Evolutionary conservation across 495 filamentous ascomycete species (phyloP).

Genomic region (Trichoderma gamsii): DNA sequence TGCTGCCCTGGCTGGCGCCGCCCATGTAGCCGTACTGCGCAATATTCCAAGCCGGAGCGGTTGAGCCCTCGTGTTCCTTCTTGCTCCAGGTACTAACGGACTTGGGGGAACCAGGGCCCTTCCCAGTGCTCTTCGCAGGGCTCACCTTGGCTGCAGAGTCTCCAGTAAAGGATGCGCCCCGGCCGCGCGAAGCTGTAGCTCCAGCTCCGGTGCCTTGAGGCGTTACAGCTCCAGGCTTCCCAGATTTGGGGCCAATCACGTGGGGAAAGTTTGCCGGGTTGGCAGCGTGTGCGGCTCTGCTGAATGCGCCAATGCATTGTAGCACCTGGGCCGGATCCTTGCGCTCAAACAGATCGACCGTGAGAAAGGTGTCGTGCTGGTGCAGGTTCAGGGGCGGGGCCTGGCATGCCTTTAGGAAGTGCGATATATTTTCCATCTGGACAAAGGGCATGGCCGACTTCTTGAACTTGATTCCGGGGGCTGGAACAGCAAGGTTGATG

Average conservation of each 20-base stretch:
- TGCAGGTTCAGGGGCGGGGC: conserved; percentile 76
- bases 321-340: conserved; percentile 97
- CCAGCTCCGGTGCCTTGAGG: conserved; percentile 60
- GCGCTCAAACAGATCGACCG: conserved; percentile 90
- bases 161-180: conserved; percentile 64
- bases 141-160: conserved; percentile 54
- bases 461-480: conserved; percentile 72
- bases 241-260: conserved; percentile 63
- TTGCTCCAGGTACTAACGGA: conserved; percentile 86
- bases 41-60: conserved; percentile 94
- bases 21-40: conserved; percentile 99
- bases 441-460: conserved; percentile 91
- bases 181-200: conserved; percentile 45
- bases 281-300: conserved; percentile 71
- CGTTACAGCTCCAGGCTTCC: conserved; percentile 54
- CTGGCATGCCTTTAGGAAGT: conserved; percentile 87
- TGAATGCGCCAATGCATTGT: conserved; percentile 89
- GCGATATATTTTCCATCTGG: conserved; percentile 98
- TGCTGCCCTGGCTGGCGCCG: conserved; percentile 90
- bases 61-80: conserved; percentile 69
- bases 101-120: conserved; percentile 41
- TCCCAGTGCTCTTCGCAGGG: conserved; percentile 55
- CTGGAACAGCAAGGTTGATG: conserved; percentile 70
- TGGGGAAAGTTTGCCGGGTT: conserved; percentile 67
- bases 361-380: conserved; percentile 92